phyloP scores from a whole-genome alignment of 495 filamentous ascomycete species.

The Pseudevernia furfuracea region DNA sequence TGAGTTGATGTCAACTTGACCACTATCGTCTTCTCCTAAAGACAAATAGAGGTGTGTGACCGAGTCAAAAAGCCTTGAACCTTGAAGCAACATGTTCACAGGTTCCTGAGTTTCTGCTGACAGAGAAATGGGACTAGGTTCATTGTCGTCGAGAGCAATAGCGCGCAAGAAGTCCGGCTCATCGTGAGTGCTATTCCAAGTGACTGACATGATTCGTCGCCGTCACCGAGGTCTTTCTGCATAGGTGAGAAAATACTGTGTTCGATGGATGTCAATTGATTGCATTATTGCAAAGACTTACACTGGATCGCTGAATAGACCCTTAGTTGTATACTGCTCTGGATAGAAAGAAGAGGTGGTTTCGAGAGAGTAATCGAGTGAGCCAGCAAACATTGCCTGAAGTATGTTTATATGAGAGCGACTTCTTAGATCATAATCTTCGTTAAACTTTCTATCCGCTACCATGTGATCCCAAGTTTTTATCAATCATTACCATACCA shows the following conservation, averaged over 20 bases:
- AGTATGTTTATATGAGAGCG: too few species aligned
- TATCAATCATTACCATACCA: too few species aligned
- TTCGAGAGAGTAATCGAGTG: not conserved
- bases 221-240: slow-evolving; percentile 5
- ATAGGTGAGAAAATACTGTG: slow-evolving; percentile 14
- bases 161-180: not conserved
- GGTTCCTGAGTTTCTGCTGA: slow-evolving; percentile 1
- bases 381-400: not conserved
- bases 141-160: not conserved
- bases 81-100: slow-evolving; percentile 1
- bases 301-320: not conserved
- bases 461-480: too few species aligned
- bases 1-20: not conserved
- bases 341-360: not conserved
- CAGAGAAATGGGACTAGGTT: not conserved
- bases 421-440: too few species aligned
- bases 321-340: not conserved
- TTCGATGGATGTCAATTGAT: not conserved
- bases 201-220: slow-evolving; percentile 5
- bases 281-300: not conserved
- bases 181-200: not conserved
- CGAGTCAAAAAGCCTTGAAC: not conserved
- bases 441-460: too few species aligned
- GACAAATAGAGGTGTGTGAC: not conserved
- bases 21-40: not conserved